A percentile compares a stretch with the other conserved stretches of the same genome.
phyloP scores from a whole-genome alignment of 805 yeast genomes.

The Metschnikowia anglica region DNA sequence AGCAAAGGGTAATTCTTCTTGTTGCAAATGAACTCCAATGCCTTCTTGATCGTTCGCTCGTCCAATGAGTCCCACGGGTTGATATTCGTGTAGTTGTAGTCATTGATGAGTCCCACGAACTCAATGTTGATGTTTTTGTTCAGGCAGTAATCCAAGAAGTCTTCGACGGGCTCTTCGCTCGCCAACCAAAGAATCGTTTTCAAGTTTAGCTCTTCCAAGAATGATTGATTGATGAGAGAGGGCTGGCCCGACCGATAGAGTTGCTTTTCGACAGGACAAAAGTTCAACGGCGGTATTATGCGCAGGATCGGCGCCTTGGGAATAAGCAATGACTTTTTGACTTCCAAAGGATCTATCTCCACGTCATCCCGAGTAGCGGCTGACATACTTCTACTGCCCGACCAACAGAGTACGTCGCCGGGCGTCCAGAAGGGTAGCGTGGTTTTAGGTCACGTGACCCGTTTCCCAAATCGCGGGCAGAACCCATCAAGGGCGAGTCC shows the following conservation, averaged over 20 bases:
- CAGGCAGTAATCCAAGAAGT: constrained; percentile 77
- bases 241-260: constrained; percentile 94
- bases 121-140: constrained; percentile 69
- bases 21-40: constrained; percentile 72
- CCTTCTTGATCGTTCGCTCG: constrained; percentile 75
- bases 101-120: constrained; percentile 79
- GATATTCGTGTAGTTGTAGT: constrained; percentile 48
- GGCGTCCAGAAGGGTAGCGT: not conserved
- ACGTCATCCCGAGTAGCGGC: constrained; percentile 8
- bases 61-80: constrained; percentile 97
- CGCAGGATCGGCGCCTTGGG: constrained; percentile 57
- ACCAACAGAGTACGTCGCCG: not conserved
- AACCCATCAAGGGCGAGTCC: not conserved
- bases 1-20: constrained; percentile 77
- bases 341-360: constrained; percentile 15
- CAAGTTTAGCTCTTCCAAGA: constrained; percentile 68
- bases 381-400: constrained; percentile 9
- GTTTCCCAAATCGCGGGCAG: not conserved
- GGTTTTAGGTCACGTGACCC: constrained; percentile 3
- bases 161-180: constrained; percentile 92
- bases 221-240: constrained; percentile 86
- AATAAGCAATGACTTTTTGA: constrained; percentile 17
- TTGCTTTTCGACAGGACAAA: constrained; percentile 89
- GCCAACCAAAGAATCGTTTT: constrained; percentile 92
- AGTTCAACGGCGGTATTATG: constrained; percentile 91